Conservation (phyloP, 495 filamentous ascomycete genomes). For the Lasiosphaeria ovina region DNA sequence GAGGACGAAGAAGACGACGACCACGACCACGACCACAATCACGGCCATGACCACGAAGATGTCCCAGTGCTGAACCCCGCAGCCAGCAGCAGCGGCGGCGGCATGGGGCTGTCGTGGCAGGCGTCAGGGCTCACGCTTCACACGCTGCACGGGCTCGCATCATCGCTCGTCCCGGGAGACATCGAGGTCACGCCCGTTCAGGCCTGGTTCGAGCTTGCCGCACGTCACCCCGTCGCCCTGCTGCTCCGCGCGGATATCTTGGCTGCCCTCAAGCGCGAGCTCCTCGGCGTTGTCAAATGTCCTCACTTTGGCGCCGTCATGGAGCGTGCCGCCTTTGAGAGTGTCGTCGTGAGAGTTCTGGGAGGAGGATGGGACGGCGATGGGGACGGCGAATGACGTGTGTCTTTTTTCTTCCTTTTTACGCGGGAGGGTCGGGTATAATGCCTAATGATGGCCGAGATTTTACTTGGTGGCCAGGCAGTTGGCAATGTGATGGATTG, state of each 20-base stretch:
- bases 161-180: slow-evolving; percentile 32
- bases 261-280: slow-evolving; percentile 31
- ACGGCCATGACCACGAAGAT: not conserved
- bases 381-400: too few species aligned
- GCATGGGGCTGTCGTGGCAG: slow-evolving; percentile 20
- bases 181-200: slow-evolving; percentile 51
- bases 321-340: slow-evolving; percentile 40
- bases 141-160: slow-evolving; percentile 39
- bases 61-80: slow-evolving; percentile 6
- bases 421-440: too few species aligned
- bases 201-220: slow-evolving; percentile 49
- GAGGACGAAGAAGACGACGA: not conserved
- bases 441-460: too few species aligned
- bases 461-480: too few species aligned
- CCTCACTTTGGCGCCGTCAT: slow-evolving; percentile 44
- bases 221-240: slow-evolving; percentile 22
- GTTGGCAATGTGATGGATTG: too few species aligned
- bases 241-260: slow-evolving; percentile 23
- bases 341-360: slow-evolving; percentile 30
- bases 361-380: not conserved
- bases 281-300: slow-evolving; percentile 37
- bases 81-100: not conserved
- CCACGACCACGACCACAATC: not conserved
- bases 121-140: slow-evolving; percentile 34
- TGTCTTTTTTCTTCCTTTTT: too few species aligned